Evolutionary conservation across 1,284 basidiomycete genomes (phyloP).

Genomic region (Ustilago trichophora): DNA sequence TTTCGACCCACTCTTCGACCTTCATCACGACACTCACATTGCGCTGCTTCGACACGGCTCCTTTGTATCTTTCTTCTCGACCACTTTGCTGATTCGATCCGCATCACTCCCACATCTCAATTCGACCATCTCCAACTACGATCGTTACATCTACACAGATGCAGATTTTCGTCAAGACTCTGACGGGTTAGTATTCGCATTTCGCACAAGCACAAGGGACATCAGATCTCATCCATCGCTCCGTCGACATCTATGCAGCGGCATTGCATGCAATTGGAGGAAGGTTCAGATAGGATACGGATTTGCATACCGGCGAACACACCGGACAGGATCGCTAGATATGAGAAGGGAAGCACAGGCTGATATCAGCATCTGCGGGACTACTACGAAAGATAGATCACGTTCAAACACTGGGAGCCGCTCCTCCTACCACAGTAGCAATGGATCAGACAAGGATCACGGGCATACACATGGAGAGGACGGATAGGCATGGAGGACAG

Average conservation of each 20-base stretch:
- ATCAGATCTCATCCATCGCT: constrained; percentile 8
- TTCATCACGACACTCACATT: too few species aligned
- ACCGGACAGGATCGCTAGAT: too few species aligned
- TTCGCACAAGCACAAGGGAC: neutral
- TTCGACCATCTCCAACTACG: neutral
- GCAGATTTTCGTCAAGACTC: constrained; percentile 65
- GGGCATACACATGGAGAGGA: too few species aligned
- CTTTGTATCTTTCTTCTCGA: constrained; percentile 1
- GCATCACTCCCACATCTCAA: constrained; percentile 13
- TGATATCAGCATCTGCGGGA: too few species aligned
- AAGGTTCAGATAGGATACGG: too few species aligned
- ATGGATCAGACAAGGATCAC: too few species aligned
- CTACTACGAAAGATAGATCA: too few species aligned
- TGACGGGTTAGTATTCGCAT: constrained; percentile 61
- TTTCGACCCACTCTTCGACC: neutral
- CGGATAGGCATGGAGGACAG: too few species aligned
- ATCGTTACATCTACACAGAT: constrained; percentile 40
- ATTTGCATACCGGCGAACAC: too few species aligned
- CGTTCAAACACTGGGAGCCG: too few species aligned
- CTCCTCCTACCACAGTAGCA: too few species aligned
- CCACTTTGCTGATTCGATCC: constrained; percentile 27
- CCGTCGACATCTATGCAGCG: neutral
- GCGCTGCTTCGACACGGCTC: constrained; percentile 9
- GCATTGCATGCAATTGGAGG: neutral
- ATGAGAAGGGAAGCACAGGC: too few species aligned